Evolutionary conservation across 371 early-diverging fungal genomes (phyloP).

Genomic region (Actinomortierella ambigua): DNA sequence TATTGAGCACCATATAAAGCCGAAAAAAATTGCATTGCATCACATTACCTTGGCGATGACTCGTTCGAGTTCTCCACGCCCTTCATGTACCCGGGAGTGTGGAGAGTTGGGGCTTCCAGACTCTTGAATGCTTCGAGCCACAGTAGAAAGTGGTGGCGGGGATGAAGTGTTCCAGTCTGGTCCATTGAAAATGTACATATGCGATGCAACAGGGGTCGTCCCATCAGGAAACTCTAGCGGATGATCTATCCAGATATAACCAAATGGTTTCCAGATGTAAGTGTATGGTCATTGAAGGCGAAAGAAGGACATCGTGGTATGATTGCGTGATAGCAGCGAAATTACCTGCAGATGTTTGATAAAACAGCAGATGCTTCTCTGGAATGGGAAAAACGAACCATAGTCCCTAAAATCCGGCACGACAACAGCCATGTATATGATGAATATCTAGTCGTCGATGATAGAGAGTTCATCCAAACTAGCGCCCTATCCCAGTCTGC

Average conservation of each 20-base stretch:
- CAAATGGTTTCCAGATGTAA: no score
- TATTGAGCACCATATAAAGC: no score
- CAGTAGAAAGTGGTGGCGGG: conserved; percentile 50
- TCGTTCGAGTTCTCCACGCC: conserved; percentile 52
- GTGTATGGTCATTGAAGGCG: neutral
- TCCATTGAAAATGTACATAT: conserved; percentile 63
- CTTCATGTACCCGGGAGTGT: conserved; percentile 33
- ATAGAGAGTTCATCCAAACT: no score
- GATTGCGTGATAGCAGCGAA: neutral
- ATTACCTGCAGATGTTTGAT: conserved; percentile 41
- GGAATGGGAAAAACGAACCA: conserved; percentile 80
- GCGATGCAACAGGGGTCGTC: conserved; percentile 73
- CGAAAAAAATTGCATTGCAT: conserved; percentile 30
- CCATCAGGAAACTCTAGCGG: conserved; percentile 79
- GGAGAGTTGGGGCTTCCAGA: conserved; percentile 18
- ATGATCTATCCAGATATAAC: no score
- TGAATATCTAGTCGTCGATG: no score
- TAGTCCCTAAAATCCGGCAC: conserved; percentile 72
- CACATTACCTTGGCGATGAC: conserved; percentile 58
- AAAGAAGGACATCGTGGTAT: neutral
- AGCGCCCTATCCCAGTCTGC: no score
- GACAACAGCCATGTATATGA: no score
- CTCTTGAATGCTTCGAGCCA: conserved; percentile 27
- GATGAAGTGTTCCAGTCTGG: conserved; percentile 57
- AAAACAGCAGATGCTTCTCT: conserved; percentile 54